Percentiles rank a stretch among this genome's conserved stretches.
phyloP scores from a whole-genome alignment of 2,329 filamentous ascomycete species.

The Xylariales sp. region DNA sequence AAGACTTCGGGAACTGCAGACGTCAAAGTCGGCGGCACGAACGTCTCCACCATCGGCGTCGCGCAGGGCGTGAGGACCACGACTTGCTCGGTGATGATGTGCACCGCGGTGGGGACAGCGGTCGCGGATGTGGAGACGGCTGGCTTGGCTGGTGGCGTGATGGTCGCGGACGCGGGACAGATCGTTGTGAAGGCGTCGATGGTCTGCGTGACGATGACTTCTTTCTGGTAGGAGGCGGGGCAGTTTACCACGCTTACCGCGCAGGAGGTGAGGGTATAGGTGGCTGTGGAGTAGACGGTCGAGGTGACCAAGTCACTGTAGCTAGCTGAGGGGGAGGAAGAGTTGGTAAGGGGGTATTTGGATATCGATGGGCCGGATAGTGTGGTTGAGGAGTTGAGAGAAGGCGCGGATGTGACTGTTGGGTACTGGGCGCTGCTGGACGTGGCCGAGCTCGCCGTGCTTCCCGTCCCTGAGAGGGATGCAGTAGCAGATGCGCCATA shows the following conservation, averaged over 20 bases:
- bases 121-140: not conserved
- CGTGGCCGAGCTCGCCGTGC: too few relatives aligned
- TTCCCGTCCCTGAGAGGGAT: too few relatives aligned
- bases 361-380: not conserved
- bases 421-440: too few relatives aligned
- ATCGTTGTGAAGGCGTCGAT: slow-evolving; percentile 4
- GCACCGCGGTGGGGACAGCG: slow-evolving; percentile 6
- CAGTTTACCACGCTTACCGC: slow-evolving; percentile 19
- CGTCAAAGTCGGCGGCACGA: slow-evolving; percentile 49
- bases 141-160: too few relatives aligned
- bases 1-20: not conserved
- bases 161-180: not conserved
- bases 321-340: not conserved
- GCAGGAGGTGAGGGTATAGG: slow-evolving; percentile 19
- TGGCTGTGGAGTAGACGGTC: slow-evolving; percentile 11
- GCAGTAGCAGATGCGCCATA: too few relatives aligned
- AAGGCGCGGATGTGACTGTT: too few relatives aligned
- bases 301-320: slow-evolving; percentile 13
- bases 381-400: too few relatives aligned
- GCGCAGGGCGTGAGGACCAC: slow-evolving; percentile 17
- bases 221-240: slow-evolving; percentile 19
- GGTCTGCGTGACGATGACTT: slow-evolving; percentile 19
- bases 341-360: not conserved
- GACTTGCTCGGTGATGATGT: slow-evolving; percentile 15
- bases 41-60: slow-evolving; percentile 31